Evolutionary conservation across 2,329 filamentous ascomycete genomes (phyloP).

Genomic region (Monosporascus sp.): DNA sequence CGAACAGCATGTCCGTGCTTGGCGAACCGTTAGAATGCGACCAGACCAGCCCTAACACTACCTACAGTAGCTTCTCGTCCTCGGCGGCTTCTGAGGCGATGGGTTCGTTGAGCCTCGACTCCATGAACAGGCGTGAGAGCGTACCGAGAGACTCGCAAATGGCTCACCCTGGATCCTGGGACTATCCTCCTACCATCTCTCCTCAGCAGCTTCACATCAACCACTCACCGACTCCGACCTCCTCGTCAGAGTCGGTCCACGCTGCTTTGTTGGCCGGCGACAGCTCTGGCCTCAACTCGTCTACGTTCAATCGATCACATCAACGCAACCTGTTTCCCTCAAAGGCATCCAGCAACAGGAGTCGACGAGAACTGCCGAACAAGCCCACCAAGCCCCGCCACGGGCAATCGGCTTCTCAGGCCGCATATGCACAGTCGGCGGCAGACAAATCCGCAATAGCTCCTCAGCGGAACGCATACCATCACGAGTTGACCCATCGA

Average conservation of each 20-base stretch:
- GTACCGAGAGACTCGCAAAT: background rate
- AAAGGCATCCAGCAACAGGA: constrained; percentile 9
- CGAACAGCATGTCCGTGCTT: constrained; percentile 12
- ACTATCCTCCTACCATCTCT: constrained; percentile 21
- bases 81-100: constrained; percentile 21
- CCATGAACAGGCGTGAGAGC: background rate
- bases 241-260: constrained; percentile 21
- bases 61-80: constrained; percentile 21
- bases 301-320: constrained; percentile 11
- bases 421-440: constrained; percentile 1
- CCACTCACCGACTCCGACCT: constrained; percentile 22
- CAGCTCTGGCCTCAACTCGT: constrained; percentile 13
- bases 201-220: constrained; percentile 23
- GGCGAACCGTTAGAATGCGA: constrained; percentile 16
- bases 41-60: constrained; percentile 9
- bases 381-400: constrained; percentile 16
- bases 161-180: background rate
- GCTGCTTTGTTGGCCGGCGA: constrained; percentile 8
- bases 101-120: constrained; percentile 19
- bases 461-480: constrained; percentile 1
- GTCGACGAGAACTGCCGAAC: constrained; percentile 20
- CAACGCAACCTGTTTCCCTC: constrained; percentile 4
- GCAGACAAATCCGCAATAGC: constrained; percentile 7
- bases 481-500: constrained; percentile 4
- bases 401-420: constrained; percentile 1